Base-by-base conservation (phyloP, 2,329 filamentous ascomycete species). In the Delphinella strobiligena region DNA sequence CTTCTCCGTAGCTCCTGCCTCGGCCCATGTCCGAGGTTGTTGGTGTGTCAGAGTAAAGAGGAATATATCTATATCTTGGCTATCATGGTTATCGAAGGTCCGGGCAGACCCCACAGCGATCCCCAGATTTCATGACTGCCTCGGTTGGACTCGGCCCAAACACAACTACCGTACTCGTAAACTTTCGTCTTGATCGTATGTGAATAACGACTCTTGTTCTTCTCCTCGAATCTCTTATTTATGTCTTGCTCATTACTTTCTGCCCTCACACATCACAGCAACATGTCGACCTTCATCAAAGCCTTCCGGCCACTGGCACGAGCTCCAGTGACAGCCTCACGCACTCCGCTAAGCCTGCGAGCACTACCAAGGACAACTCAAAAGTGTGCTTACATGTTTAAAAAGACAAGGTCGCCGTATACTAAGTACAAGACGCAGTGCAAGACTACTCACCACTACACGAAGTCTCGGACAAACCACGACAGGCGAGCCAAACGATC, bases 401-500 rank as follows among this genome's bases (percentile, higher is more conserved):
- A 11, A 17, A 10, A 15, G n/a, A 17, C 22, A 7, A 16, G n/a
- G 14, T 14, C 31, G 9, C n/a, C 12, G 8, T 10, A 15, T 30
- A 19, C n/a, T 10, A 15, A 40, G 10, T 12, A 14, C 19, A n/a
- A 2, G 18, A 16, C 11, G 12, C 17, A 46, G 48, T 24, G 37
- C 51, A 43, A 55, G 63, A 57, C 63, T 61, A 42, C 63, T 69
- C 37, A 65, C 66, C 4, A 54, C 58, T 1, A 63, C 63, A 1
- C 43, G 54, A n/a, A 44, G 49, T 5, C 58, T 57, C 17, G 54
- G 56, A 29, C 59, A 64, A 38, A 47, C 52, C 19, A 55, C 53
- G 32, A 50, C 50, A 36, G 54, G 51, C 45, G 62, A 65, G 38
- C 52, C 57, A 11, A 46, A 55, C 41, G 61, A 91, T 61, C 77